Evolutionary conservation across 2,329 filamentous ascomycete genomes (phyloP).

Genomic region (Fusarium floridanum): DNA sequence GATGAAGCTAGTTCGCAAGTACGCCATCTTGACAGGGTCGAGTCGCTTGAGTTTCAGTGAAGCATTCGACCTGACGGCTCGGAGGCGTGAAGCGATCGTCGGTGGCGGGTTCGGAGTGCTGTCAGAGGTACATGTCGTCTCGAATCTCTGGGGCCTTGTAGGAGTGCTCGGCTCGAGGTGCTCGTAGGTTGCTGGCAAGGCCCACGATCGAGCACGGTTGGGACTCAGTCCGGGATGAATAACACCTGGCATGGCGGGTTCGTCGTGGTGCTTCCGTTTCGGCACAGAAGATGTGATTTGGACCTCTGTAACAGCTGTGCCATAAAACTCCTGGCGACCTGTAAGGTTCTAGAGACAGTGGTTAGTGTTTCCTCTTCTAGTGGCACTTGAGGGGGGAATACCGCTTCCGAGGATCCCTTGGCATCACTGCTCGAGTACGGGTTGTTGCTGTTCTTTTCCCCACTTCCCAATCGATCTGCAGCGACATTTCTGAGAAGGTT

Average conservation of each 20-base stretch:
- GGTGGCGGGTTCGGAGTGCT: slow-evolving; percentile 16
- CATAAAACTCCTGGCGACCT: slow-evolving; percentile 54
- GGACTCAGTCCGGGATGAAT: slow-evolving; percentile 31
- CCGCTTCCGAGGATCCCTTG: slow-evolving; percentile 53
- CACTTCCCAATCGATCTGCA: slow-evolving; percentile 41
- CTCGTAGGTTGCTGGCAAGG: slow-evolving; percentile 29
- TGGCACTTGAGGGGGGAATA: slow-evolving; percentile 24
- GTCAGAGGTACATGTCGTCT: slow-evolving; percentile 49
- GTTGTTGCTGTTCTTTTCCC: slow-evolving; percentile 27
- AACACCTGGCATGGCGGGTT: slow-evolving; percentile 24
- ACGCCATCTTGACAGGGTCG: slow-evolving; percentile 71
- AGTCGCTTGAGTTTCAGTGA: slow-evolving; percentile 51
- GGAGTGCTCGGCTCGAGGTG: slow-evolving; percentile 27
- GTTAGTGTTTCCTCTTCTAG: slow-evolving; percentile 28
- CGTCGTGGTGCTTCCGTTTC: slow-evolving; percentile 17
- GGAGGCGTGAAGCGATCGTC: slow-evolving; percentile 41
- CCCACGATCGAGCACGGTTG: slow-evolving; percentile 44
- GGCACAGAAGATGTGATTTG: slow-evolving; percentile 54
- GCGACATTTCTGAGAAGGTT: slow-evolving; percentile 65
- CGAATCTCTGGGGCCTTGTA: slow-evolving; percentile 42
- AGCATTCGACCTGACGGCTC: slow-evolving; percentile 45
- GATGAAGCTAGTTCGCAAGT: slow-evolving; percentile 71
- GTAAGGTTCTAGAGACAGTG: slow-evolving; percentile 43
- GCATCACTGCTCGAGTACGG: slow-evolving; percentile 46
- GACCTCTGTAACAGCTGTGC: slow-evolving; percentile 64